Conservation (phyloP, 352 stramenopile genomes). For the Halophytophthora polymorphica region DNA sequence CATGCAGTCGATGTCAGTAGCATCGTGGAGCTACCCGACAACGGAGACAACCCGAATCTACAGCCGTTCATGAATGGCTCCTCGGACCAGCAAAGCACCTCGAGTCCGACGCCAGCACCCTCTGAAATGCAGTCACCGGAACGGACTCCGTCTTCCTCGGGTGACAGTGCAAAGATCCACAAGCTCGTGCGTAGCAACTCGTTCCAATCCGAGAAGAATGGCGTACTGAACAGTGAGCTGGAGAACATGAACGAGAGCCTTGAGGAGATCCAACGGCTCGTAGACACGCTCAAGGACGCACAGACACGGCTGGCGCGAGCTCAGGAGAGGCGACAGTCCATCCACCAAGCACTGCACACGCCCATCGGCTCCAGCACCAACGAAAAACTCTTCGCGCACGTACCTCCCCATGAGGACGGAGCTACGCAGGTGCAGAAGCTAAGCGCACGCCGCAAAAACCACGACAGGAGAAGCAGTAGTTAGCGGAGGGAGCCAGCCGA, state of each 20-base stretch:
- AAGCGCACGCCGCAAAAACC: too few relatives aligned
- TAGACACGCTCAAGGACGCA: constrained; percentile 33
- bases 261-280: constrained; percentile 38
- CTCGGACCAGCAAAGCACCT: too few relatives aligned
- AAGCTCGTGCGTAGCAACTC: constrained; percentile 34
- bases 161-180: constrained; percentile 8
- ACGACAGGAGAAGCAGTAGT: too few relatives aligned
- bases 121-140: constrained; percentile 9
- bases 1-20: constrained; percentile 54
- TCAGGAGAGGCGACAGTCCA: constrained; percentile 36
- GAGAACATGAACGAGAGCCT: constrained; percentile 46
- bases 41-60: constrained; percentile 20
- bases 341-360: constrained; percentile 35
- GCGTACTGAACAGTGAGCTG: constrained; percentile 41
- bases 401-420: constrained; percentile 12
- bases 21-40: constrained; percentile 35
- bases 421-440: too few relatives aligned
- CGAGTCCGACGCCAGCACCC: too few relatives aligned
- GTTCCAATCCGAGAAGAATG: constrained; percentile 38
- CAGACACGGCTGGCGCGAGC: constrained; percentile 38
- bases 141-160: constrained; percentile 11
- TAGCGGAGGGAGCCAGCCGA: too few relatives aligned
- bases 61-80: constrained; percentile 39
- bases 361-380: constrained; percentile 15
- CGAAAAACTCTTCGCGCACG: constrained; percentile 17